Evolutionary conservation across 805 yeast genomes (phyloP), one percentile per base, ranked within the genome.

Genomic region (Limtongia smithiae): DNA sequence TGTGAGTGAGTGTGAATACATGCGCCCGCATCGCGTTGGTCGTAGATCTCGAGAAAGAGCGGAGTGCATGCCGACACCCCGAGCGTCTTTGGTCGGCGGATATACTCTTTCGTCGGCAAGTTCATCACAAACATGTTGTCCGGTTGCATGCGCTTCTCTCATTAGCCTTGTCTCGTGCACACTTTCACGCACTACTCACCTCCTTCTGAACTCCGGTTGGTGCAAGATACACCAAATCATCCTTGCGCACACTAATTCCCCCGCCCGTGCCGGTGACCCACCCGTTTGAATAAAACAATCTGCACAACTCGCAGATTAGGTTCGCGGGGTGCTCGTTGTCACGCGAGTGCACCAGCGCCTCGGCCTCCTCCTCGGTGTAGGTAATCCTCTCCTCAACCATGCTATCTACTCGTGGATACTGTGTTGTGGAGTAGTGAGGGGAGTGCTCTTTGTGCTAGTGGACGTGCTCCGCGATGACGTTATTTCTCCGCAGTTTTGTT

Each of bases 201-300:
- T 90, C 97, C 69, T 90, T 90, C 65, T 90, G 96, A 7, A 90
- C 95, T 1, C 97, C 97, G n/a, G 95, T 85, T 3, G 97, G 97
- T 0, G 97, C 94, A 35, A 90, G 75, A 65, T 76, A 90, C 15
- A 86, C 78, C 18, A 70, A 61, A 52, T 79, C 73, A 1, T 64
- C 70, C 41, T 78, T 73, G 46, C 82, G 69, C 42, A 90, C 83
- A 28, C 95, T 84, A 60, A 91, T 83, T 2, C 97, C 97, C 28
- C 97, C 97, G 2, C 96, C 97, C 1, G 97, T 91, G 2, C 97
- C 97, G 0, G 96, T 82, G 59, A 87, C 91, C 96, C 96, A 89
- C 43, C 85, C 83, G 62, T 84, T 83, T 58, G 78, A 73, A 65
- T 84, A 91, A 64, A 91, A 87, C 15, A 77, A 69, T 44, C 78